These are phyloP conservation scores for Heteromeles arbutifolia DNA, from an alignment of 306 rosid genomes.

Conservation along the genomic window DNA sequence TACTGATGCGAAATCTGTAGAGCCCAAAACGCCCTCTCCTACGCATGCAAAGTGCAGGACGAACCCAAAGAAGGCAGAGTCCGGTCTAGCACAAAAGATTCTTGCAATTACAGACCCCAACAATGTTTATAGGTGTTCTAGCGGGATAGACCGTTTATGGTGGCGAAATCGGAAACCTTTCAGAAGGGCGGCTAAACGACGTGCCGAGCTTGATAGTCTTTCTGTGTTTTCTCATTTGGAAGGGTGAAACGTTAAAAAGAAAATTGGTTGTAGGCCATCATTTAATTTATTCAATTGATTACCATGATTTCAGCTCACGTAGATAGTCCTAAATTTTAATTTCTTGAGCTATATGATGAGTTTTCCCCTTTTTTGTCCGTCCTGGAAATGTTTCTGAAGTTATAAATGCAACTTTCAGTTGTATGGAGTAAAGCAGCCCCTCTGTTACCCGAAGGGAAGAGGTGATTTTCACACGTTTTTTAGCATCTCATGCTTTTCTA, in stretches of 20 bases:
- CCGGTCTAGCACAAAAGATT: conserved; percentile 17
- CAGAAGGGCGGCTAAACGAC: conserved; percentile 70
- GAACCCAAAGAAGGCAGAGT: conserved; percentile 38
- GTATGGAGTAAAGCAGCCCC: background rate
- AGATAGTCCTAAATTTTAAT: conserved; percentile 15
- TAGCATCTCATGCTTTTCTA: no score
- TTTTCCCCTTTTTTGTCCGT: background rate
- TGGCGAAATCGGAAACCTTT: conserved; percentile 86
- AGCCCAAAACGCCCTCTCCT: conserved; percentile 86
- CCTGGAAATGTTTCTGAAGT: background rate
- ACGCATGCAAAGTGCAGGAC: conserved; percentile 51
- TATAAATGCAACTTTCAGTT: background rate
- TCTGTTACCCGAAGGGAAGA: no score
- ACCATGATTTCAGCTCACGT: conserved; percentile 22
- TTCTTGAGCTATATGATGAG: conserved; percentile 7
- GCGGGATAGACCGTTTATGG: conserved; percentile 59
- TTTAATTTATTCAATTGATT: conserved; percentile 75
- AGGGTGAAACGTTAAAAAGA: conserved; percentile 14
- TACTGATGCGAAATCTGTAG: conserved; percentile 43
- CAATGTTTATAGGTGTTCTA: conserved; percentile 24
- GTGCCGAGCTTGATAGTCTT: conserved; percentile 55
- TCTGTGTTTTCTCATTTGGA: conserved; percentile 43
- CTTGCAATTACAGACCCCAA: conserved; percentile 23
- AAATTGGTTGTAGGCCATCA: conserved; percentile 33
- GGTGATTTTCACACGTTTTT: no score